These are phyloP conservation scores for Agarophyton chilense DNA, from an alignment of 23 red algal species.

Conservation along the genomic window DNA sequence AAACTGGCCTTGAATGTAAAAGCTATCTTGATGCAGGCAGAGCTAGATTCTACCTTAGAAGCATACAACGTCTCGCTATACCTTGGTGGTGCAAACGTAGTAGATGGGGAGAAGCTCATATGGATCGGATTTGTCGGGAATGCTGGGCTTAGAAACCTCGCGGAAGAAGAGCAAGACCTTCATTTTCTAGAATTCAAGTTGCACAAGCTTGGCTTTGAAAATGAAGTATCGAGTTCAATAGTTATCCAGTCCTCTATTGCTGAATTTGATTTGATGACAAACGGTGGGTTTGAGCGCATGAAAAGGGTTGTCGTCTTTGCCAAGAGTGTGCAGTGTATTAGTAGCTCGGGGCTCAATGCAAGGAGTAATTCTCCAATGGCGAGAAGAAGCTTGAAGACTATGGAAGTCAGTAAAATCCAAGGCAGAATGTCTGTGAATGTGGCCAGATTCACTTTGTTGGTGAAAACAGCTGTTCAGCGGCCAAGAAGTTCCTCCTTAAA, in stretches of 20 bases:
- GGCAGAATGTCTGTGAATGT: not conserved
- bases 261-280: not conserved
- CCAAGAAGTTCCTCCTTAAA: not conserved
- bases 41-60: conserved; percentile 4
- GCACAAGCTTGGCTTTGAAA: conserved; percentile 2
- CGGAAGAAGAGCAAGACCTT: not conserved
- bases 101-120: not conserved
- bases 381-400: not conserved
- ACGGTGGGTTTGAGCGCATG: not conserved
- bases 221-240: not conserved
- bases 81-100: not conserved
- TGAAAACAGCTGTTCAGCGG: not conserved
- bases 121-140: not conserved
- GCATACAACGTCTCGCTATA: not conserved
- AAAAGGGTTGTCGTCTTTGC: not conserved
- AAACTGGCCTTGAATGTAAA: not conserved
- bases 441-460: not conserved
- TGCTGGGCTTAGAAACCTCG: not conserved
- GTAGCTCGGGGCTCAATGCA: not conserved
- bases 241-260: not conserved
- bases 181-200: not conserved
- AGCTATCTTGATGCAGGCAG: not conserved
- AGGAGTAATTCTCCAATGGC: not conserved
- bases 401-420: not conserved
- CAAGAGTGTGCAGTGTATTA: not conserved